Percentiles rank a stretch among this genome's conserved stretches.
Conservation (phyloP, 108 stramenopile genomes). For the Schizochytrium sp. region DNA sequence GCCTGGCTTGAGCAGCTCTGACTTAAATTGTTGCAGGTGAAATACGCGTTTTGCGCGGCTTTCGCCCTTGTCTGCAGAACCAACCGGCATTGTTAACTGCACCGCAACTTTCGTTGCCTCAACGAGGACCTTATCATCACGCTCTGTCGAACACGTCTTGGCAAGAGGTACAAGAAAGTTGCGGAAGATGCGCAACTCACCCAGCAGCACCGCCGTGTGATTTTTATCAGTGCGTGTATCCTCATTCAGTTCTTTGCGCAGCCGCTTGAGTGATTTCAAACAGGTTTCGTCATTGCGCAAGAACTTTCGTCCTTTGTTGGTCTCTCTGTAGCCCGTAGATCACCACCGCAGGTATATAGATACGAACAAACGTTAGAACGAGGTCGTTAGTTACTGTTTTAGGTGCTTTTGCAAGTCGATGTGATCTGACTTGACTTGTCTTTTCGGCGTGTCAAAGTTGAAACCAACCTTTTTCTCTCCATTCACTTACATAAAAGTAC, state of each 20-base stretch:
- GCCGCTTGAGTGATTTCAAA: constrained; percentile 38
- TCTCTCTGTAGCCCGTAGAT: neutral
- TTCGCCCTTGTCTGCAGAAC: neutral
- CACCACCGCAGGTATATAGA: too few relatives aligned
- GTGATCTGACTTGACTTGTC: neutral
- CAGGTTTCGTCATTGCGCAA: constrained; percentile 43
- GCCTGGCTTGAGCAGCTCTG: neutral
- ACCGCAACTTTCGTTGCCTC: constrained; percentile 53
- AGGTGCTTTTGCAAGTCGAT: too few relatives aligned
- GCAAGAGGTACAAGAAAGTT: constrained; percentile 20
- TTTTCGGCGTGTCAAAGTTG: neutral
- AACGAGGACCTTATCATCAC: constrained; percentile 12
- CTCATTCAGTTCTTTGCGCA: constrained; percentile 53
- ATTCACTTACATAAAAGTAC: constrained; percentile 23
- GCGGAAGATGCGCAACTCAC: constrained; percentile 27
- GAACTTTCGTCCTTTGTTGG: neutral
- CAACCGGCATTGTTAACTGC: constrained; percentile 54
- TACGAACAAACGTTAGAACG: too few relatives aligned
- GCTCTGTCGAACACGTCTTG: neutral
- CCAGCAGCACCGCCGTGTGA: constrained; percentile 4
- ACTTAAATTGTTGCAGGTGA: constrained; percentile 31
- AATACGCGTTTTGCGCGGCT: constrained; percentile 6
- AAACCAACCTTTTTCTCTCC: neutral
- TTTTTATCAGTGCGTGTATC: constrained; percentile 27
- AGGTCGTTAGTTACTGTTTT: too few relatives aligned